Percentiles rank a stretch among this genome's conserved stretches.
Conservation (phyloP, 805 yeast species). For the Cyberlindnera japonica region DNA sequence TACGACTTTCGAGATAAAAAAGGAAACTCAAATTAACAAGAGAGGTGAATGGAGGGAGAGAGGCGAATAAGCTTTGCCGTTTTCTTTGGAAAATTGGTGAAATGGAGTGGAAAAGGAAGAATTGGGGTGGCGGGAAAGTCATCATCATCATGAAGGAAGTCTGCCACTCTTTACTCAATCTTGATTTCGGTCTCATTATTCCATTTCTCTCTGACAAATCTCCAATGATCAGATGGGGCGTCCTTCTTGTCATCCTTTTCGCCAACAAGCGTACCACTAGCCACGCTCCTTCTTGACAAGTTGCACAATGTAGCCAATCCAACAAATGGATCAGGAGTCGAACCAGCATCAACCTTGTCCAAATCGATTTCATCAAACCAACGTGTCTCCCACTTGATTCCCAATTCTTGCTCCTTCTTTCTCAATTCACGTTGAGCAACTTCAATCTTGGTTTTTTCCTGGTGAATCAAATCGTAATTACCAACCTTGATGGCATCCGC, state of each 20-base stretch:
- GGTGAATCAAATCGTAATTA: constrained; percentile 70
- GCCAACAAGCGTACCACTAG: constrained; percentile 58
- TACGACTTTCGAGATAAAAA: background rate
- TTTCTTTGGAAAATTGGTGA: too few species aligned
- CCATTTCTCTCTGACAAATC: constrained; percentile 55
- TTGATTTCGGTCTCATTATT: constrained; percentile 55
- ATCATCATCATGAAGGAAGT: background rate
- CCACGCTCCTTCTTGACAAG: constrained; percentile 59
- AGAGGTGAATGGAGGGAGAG: background rate
- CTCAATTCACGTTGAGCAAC: constrained; percentile 81
- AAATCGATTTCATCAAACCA: constrained; percentile 67
- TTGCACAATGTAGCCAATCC: constrained; percentile 45
- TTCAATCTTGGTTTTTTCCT: constrained; percentile 76
- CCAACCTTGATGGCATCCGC: constrained; percentile 80
- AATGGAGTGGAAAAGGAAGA: too few species aligned
- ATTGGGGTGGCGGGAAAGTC: too few species aligned
- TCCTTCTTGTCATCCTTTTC: constrained; percentile 51
- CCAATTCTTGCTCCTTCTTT: constrained; percentile 62
- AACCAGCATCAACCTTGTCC: constrained; percentile 26
- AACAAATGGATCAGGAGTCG: constrained; percentile 37
- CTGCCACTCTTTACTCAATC: constrained; percentile 6
- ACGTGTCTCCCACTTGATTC: constrained; percentile 68
- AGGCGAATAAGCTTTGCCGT: too few species aligned
- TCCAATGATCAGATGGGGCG: constrained; percentile 59
- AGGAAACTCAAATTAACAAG: background rate